Base-by-base conservation (phyloP, 371 early-diverging fungal genomes). In the Mucor velutinosus region DNA sequence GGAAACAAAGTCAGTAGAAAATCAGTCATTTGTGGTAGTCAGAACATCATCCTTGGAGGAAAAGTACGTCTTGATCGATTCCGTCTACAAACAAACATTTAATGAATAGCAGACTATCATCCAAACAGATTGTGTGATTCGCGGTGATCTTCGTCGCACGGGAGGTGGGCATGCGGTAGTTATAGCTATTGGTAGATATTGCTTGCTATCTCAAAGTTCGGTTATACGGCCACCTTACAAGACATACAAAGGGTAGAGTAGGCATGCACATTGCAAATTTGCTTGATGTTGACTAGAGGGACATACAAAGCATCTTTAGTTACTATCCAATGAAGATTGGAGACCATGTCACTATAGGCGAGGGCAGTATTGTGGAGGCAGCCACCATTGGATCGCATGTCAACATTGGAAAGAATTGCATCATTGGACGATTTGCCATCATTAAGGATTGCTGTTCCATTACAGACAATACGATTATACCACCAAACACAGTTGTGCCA, bases 321-420 rank as follows among this genome's bases (percentile, higher is more conserved):
- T 97, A 98, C 74, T 98, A 95, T 70, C 98, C 97, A 23, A 91
- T 96, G 86, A 97, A 97, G 74, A 94, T 98, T 55, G 94, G 98
- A 7, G 97, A 97, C 75, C 89, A 94, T 75, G 95, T 95, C 7
- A 85, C 86, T n/a, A 93, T 97, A 65, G 96, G 95, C 4, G 93
- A 95, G 71, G 92, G 92, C 35, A 83, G 91, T 17, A 88, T 97
- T 49, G 90, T 98, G 4, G 96, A 97, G 66, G 97, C 98, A 14
- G 98, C 97, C 0, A 87, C 87, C 3, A 96, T 98, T 37, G 98
- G 98, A 30, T 92, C 91, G 0, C 88, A 87, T 73, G 98, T 98
- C 5, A 83, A 80, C 15, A 97, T 98, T 66, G 98, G 98, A 51
- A 91, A 91, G 76, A 93, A 96, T 74, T 96, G 96, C 67, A 91